These are phyloP conservation scores for Tuber calosporum DNA, from an alignment of 495 filamentous ascomycete genomes.

Conservation along the genomic window DNA sequence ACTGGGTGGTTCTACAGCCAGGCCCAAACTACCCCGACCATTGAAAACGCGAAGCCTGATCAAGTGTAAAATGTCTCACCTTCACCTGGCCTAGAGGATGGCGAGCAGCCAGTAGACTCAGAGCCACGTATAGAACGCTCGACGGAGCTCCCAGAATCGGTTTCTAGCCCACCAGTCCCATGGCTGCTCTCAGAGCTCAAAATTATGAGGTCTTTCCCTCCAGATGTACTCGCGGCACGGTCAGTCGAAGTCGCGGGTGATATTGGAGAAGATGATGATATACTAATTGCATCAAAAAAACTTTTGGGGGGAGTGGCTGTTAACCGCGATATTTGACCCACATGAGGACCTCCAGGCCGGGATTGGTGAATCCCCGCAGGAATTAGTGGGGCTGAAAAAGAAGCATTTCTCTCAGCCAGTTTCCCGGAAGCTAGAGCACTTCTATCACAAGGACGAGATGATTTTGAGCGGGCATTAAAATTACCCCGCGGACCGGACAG, in stretches of 20 bases:
- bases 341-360: background rate
- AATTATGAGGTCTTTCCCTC: background rate
- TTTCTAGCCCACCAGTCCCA: background rate
- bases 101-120: background rate
- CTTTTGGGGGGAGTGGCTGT: background rate
- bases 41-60: background rate
- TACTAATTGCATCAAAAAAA: background rate
- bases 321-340: background rate
- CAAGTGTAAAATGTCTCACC: background rate
- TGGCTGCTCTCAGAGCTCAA: background rate
- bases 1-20: background rate
- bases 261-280: background rate
- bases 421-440: background rate
- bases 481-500: background rate
- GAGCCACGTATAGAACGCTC: background rate
- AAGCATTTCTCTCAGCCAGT: background rate
- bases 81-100: background rate
- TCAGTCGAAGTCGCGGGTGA: background rate
- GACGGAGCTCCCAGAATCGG: background rate
- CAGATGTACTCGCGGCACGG: background rate
- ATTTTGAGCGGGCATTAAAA: background rate
- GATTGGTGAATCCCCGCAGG: background rate
- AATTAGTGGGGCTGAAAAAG: background rate
- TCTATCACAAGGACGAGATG: background rate
- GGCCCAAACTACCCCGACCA: background rate